Evolutionary conservation across 148 eudicot genomes (phyloP), one percentile per base, ranked within the genome.

Genomic region (Vaccinium vitisidaea): DNA sequence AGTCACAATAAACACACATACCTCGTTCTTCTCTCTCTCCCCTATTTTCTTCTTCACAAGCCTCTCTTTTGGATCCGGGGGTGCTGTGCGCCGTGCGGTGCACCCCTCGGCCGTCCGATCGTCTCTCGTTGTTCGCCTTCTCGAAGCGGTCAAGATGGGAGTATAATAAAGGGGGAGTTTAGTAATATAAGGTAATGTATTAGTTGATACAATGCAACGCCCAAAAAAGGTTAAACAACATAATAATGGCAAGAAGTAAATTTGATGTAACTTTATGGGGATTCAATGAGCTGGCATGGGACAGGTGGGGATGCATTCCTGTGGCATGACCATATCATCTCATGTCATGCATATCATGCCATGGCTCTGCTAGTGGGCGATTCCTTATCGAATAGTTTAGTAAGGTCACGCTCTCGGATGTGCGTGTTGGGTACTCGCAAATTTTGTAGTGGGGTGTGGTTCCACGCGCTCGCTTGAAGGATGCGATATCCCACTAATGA

Each of bases 271-370:
- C 46, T 43, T n/a, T 36, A 4, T 2, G 1, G 43, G 21, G n/a
- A 73, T 49, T 5, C 39, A 9, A 16, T 39, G 77, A 74, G 77
- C 50, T 74, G 77, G 75, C n/a, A 43, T 19, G 52, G 46, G 46
- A 70, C 48, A 14, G 76, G 43, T 30, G 77, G 50, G n/a, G 5
- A 16, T 48, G 48, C 79, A 76, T 48, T 48, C 55, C 21, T 19
- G 79, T 18, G 25, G 32, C 54, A 76, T 76, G 55, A 76, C 79
- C 30, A 76, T 76, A 46, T 25, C 78, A 75, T 43, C 53, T 36
- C 74, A 25, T 27, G 74, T 67, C 74, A 67, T 67, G 74, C 16
- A 11, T 27, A 27, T 67, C 4, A 23, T 39, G 50, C 50, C 77
- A 39, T 74, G 50, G 49, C n/a, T 39, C 75, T 39, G 50, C 77